phyloP scores from a whole-genome alignment of 1,284 basidiomycete genomes.

The Pterulicium gracile region DNA sequence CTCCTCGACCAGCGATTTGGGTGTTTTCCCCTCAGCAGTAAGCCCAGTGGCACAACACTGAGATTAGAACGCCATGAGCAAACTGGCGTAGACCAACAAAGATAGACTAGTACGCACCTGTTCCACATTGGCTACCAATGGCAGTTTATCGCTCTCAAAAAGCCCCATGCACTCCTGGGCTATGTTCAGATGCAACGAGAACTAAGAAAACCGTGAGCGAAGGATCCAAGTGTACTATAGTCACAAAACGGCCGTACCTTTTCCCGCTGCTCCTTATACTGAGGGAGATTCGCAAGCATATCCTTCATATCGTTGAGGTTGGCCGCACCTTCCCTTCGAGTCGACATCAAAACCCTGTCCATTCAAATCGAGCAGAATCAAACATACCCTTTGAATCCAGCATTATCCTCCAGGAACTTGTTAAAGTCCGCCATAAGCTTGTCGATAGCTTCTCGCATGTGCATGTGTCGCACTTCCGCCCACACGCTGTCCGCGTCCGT shows the following conservation, averaged over 20 bases:
- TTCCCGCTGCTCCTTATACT: conserved; percentile 93
- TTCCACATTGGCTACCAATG: conserved; percentile 85
- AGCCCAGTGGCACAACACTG: conserved; percentile 88
- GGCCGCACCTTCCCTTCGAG: conserved; percentile 61
- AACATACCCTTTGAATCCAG: conserved; percentile 72
- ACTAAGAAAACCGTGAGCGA: conserved; percentile 32
- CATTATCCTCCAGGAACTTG: conserved; percentile 87
- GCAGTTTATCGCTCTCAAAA: conserved; percentile 84
- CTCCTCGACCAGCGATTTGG: conserved; percentile 91
- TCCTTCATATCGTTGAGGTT: conserved; percentile 98
- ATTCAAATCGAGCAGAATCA: conserved; percentile 3
- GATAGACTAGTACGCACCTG: conserved; percentile 47
- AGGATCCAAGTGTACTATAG: not conserved
- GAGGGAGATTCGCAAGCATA: conserved; percentile 92
- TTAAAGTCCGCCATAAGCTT: conserved; percentile 94
- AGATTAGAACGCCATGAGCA: conserved; percentile 4
- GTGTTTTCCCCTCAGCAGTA: conserved; percentile 82
- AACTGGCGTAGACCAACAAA: conserved; percentile 1
- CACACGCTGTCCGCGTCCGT: conserved; percentile 86
- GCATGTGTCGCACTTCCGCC: conserved; percentile 89
- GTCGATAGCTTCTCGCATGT: conserved; percentile 98
- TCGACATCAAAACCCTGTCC: not conserved
- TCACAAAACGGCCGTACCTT: conserved; percentile 40
- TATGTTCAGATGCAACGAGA: conserved; percentile 95
- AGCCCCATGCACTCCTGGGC: conserved; percentile 94